Conservation (phyloP, 163 green algal genomes). For the Volvox carteri region DNA sequence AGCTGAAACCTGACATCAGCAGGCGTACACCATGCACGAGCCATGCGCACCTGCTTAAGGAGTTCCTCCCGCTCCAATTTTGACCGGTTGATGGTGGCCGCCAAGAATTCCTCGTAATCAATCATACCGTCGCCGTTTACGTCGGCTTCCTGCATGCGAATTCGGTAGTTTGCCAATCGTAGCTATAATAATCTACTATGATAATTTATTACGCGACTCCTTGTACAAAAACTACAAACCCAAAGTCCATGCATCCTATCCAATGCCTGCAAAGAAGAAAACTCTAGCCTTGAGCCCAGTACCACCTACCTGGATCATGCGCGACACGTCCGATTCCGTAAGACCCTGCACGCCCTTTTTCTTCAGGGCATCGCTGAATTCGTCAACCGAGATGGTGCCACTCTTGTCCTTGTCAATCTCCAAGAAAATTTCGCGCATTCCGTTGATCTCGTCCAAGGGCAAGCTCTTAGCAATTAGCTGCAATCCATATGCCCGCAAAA, state of each 20-base stretch:
- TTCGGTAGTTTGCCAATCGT: no score
- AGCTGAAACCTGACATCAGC: no score
- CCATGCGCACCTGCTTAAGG: slow-evolving; percentile 62
- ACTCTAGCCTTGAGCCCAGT: no score
- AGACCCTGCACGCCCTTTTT: slow-evolving; percentile 64
- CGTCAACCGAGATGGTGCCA: slow-evolving; percentile 95
- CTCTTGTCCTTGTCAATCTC: slow-evolving; percentile 92
- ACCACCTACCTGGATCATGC: slow-evolving; percentile 67
- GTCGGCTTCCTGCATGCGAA: slow-evolving; percentile 69
- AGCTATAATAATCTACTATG: no score
- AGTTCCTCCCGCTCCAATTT: slow-evolving; percentile 79
- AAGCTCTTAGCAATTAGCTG: slow-evolving; percentile 89
- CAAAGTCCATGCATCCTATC: no score
- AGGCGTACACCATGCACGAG: no score
- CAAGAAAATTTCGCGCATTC: slow-evolving; percentile 92
- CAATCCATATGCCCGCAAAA: no score
- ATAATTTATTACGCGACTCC: no score
- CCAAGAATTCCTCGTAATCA: slow-evolving; percentile 92
- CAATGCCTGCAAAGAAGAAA: no score
- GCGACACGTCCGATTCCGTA: slow-evolving; percentile 69
- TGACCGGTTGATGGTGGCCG: slow-evolving; percentile 86
- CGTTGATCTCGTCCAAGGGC: slow-evolving; percentile 93
- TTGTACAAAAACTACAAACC: no score
- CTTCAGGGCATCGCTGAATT: slow-evolving; percentile 85
- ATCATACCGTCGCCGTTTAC: slow-evolving; percentile 81